Conservation (phyloP, 2,329 filamentous ascomycete genomes). For the Albifimbria verrucaria region DNA sequence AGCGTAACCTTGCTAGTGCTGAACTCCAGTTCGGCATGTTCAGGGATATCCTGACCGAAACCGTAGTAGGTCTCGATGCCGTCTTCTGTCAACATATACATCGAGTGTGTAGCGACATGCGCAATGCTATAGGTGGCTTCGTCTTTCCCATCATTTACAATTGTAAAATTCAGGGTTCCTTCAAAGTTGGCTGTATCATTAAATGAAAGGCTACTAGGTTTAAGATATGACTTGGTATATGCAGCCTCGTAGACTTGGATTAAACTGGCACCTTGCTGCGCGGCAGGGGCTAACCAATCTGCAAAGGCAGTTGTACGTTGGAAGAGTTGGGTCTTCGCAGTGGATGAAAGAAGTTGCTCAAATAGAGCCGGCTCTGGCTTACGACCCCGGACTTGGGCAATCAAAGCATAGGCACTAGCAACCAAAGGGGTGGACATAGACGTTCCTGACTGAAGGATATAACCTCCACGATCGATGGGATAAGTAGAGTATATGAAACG, state of each 20-base stretch:
- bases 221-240: neutral
- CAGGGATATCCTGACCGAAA: neutral
- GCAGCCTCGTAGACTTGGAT: neutral
- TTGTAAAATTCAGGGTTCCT: neutral
- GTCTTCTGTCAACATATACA: neutral
- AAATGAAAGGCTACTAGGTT: neutral
- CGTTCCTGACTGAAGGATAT: neutral
- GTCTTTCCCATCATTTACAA: neutral
- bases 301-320: constrained; percentile 12
- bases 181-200: constrained; percentile 1
- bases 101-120: neutral
- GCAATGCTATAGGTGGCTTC: neutral
- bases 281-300: constrained; percentile 1
- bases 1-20: neutral
- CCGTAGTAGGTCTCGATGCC: neutral
- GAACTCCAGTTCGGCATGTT: neutral
- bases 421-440: neutral
- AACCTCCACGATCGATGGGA: neutral
- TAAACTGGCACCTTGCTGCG: neutral
- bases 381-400: neutral
- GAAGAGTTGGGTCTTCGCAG: neutral
- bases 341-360: neutral
- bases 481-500: neutral
- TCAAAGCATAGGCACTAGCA: neutral
- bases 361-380: neutral